phyloP scores from a whole-genome alignment of 2,329 filamentous ascomycete species.

The Tolypocladium amazonense region DNA sequence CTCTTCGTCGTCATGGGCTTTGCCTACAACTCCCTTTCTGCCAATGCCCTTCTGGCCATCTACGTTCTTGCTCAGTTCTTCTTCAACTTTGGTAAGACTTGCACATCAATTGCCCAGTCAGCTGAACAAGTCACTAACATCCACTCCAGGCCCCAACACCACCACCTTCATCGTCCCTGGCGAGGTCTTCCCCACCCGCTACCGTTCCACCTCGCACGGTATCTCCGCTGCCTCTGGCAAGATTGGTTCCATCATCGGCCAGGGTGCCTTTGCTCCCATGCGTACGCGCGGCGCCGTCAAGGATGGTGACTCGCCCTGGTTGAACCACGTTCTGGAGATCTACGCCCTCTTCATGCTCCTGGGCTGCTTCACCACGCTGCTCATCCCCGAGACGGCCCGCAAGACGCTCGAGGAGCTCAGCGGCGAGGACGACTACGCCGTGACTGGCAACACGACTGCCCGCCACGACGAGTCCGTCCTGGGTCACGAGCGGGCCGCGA shows the following conservation, averaged over 20 bases:
- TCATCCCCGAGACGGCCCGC: slow-evolving; percentile 66
- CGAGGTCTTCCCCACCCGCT: slow-evolving; percentile 46
- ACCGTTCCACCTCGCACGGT: slow-evolving; percentile 46
- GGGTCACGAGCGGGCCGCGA: not conserved
- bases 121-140: not conserved
- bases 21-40: slow-evolving; percentile 41
- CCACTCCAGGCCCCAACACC: slow-evolving; percentile 33
- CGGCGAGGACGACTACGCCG: slow-evolving; percentile 22
- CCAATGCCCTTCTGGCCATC: slow-evolving; percentile 42
- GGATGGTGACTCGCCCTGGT: slow-evolving; percentile 45
- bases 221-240: slow-evolving; percentile 46
- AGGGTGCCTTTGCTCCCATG: slow-evolving; percentile 46
- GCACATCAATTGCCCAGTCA: not conserved
- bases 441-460: not conserved
- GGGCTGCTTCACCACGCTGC: slow-evolving; percentile 55
- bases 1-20: slow-evolving; percentile 55
- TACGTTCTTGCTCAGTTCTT: slow-evolving; percentile 49
- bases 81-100: slow-evolving; percentile 39
- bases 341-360: slow-evolving; percentile 67
- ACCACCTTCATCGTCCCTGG: slow-evolving; percentile 48
- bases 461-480: not conserved
- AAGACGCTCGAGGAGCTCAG: slow-evolving; percentile 59
- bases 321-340: slow-evolving; percentile 69
- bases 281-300: slow-evolving; percentile 32
- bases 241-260: slow-evolving; percentile 45